Base-by-base conservation (phyloP, 495 filamentous ascomycete species). In the Neurospora sp. region DNA sequence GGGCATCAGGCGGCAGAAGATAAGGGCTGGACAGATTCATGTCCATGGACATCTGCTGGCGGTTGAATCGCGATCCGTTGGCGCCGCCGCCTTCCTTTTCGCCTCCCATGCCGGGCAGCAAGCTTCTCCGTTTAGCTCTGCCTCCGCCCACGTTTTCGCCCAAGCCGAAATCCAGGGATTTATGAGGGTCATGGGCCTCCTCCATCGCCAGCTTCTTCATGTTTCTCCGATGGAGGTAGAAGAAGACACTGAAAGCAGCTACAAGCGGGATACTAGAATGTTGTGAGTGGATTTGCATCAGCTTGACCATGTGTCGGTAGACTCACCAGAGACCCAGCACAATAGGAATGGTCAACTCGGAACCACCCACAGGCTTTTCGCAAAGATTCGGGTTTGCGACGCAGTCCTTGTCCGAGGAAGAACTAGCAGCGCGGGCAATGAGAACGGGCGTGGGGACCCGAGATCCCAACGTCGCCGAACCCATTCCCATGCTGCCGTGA, bases 101-200 rank as follows among this genome's bases (percentile, higher is more conserved):
- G 73, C 86, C 84, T 42, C 82, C 81, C 53, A 22, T 53, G 42
- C 41, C 41, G 41, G 41, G 41, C 69, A 85, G 78, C n/a, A 84
- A 78, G 38, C 80, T 84, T 75, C 79, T 84, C 73, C 84, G 86
- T 71, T 86, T 84, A 10, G 77, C 74, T 61, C 83, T 81, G 35
- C 73, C 80, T n/a, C 76, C 47, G 31, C 71, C 74, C 38, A 77
- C 37, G 22, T 78, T 75, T 5, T 84, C 85, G 12, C 88, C 92
- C 80, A 97, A 81, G 39, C 96, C 96, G 79, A 98, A 99, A 80
- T 99, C 96, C 78, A 98, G 87, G 3, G 93, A 97, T 78, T 91
- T 96, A 80, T 96, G 92, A 75, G 93, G 92, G 79, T 98, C 95
- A 73, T 92, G 89, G 39, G 86, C 85, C 80, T 99, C 96, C 83